Evolutionary conservation across 441 rosid genomes (phyloP), one percentile per base, ranked within the genome.

Genomic region (Brassica hybrid): DNA sequence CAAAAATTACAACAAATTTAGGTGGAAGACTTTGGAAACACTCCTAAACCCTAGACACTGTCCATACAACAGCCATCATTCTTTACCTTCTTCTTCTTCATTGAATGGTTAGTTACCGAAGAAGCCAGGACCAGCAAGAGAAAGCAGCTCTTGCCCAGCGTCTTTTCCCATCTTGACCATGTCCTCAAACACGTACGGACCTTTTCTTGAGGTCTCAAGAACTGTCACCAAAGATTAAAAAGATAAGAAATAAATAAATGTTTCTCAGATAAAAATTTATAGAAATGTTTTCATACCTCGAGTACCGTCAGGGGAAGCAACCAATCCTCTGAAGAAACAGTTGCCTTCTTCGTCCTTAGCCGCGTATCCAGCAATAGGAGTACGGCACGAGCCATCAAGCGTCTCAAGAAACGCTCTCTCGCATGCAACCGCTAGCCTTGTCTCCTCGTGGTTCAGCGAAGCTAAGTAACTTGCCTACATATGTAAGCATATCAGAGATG

Each of bases 291-390:
- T 23, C 84, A 67, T 86, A 96, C 99, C 97, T 3, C 84, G 86
- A 48, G 86, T 88, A 75, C 99, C 99, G 65, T 96, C 96, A 7
- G 99, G 97, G 16, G 99, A 92, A 50, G 99, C 98, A 57, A 96
- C 97, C 80, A 96, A 82, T 36, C 99, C 98, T 83, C 84, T 88
- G 81, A 96, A 96, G 66, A 87, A 17, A 79, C 99, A 96, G 74
- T 90, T 84, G 56, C 96, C 94, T 8, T 91, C 86, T 78, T 83
- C 83, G 41, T 86, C 98, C 83, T 78, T 88, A 45, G 80, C 81
- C 4, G 99, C 99, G 61, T 96, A 92, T 65, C 97, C 99, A 21
- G 99, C 99, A 56, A 96, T 96, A 59, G 99, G 99, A 71, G 99
- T 96, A 66, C 97, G 97, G 76, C 98, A 96, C 62, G 98, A 92